Evolutionary conservation across 78 protist genomes (phyloP), one percentile per base, ranked within the genome.

Genomic region (Cyanophora paradoxa): DNA sequence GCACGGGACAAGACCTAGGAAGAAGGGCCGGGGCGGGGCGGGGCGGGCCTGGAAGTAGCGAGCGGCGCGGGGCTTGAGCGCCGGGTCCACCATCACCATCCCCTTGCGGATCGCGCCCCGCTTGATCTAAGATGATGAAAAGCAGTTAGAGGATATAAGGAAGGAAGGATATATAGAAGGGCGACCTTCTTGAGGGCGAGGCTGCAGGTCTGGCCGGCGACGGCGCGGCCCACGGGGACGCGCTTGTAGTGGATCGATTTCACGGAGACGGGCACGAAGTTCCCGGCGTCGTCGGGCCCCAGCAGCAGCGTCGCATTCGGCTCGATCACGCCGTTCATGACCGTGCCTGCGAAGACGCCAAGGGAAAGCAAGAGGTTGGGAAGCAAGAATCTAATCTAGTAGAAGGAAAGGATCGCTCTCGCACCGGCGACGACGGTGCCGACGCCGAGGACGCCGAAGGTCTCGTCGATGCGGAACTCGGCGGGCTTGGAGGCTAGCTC

Each of bases 381-480:
- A 44, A 8, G 8, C 13, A 8, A 44, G n/a, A 44, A 13, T 14
- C 13, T 44, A 13, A 44, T 13, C 8, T 44, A 69, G n/a, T n/a
- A n/a, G n/a, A n/a, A n/a, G n/a, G n/a, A n/a, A n/a, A n/a, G n/a
- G n/a, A n/a, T n/a, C n/a, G n/a, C n/a, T n/a, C n/a, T n/a, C n/a
- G n/a, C n/a, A n/a, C n/a, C n/a, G n/a, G n/a, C n/a, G 24, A 91
- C 92, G 11, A 94, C 95, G 11, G 93, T 81, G 10, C 96, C 96
- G 52, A 89, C 92, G 33, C 95, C 92, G 31, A 64, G 30, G 11
- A 86, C 89, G 7, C 3, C 17, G 39, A 82, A 90, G 22, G 86
- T 82, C 72, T 68, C 69, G 52, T 84, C 88, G 67, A 87, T 79
- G 50, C 58, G 59, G 24, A 84, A 62, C 56, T 88, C 88, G 13